Base-by-base conservation (phyloP, 257 asterid species). In the Solanum acaule region DNA sequence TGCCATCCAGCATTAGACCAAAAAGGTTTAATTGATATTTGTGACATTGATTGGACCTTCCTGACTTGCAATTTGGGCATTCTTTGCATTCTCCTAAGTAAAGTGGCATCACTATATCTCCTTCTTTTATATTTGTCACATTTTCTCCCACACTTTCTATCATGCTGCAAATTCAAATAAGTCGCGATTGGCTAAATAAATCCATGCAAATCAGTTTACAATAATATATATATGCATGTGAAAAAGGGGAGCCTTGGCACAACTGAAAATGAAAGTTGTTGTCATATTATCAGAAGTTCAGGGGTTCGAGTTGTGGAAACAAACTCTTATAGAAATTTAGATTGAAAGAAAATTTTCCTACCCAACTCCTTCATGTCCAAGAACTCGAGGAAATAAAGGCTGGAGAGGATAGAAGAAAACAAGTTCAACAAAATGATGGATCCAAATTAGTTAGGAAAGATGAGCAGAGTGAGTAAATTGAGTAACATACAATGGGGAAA, bases 1-100 rank as follows among this genome's bases (percentile, higher is more conserved):
- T 93, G 34, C 95, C 96, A 89, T 95, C 98, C 0, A 86, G 40
- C 92, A 91, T 87, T 25, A 94, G 87, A 11, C 98, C 97, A 34
- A 72, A 63, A 56, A 88, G 49, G 6, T 73, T 20, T 6, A 91
- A 31, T 2, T 95, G 92, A 42, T 93, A 95, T 67, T 91, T 91
- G 93, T 90, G 93, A 93, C 81, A 72, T 72, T 4, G 4, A 72
- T 72, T 72, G 15, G 81, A 16, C 46, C 16, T 72, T 20, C 79
- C 97, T n/a, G 97, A 94, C n/a, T 34, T 87, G 91, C 97, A 95
- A 20, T 94, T 95, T 8, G 89, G 46, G 87, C 98, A 95, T 77
- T 93, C 94, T 59, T 94, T 93, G 86, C 97, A 95, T 78, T 95
- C 95, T 79, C 96, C 97, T 1, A 93, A n/a, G 46, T 93, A 95